Conservation (phyloP, 352 stramenopile species). For the Pythium vanterpoolii region DNA sequence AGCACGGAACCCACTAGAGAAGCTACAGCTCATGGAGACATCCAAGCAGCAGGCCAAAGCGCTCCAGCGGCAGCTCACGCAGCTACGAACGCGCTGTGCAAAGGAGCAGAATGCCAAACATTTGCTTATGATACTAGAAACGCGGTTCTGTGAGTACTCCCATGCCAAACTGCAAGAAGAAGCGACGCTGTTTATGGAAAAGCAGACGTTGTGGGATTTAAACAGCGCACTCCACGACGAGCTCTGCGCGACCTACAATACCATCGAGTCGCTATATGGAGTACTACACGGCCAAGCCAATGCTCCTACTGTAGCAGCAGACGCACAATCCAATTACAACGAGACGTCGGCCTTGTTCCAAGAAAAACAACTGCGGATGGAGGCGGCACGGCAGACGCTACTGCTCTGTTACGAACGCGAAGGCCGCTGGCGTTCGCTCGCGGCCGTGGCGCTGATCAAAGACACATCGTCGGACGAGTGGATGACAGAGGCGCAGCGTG, state of each 20-base stretch:
- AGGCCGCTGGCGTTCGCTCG: conserved; percentile 50
- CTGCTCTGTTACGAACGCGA: conserved; percentile 68
- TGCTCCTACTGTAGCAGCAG: not conserved
- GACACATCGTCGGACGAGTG: conserved; percentile 62
- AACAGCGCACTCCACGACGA: conserved; percentile 42
- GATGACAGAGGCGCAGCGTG: conserved; percentile 58
- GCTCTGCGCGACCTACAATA: conserved; percentile 32
- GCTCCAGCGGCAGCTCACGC: conserved; percentile 24
- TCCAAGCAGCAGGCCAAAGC: conserved; percentile 22
- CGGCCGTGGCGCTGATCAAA: conserved; percentile 43
- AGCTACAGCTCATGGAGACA: conserved; percentile 34
- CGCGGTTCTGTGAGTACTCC: conserved; percentile 41
- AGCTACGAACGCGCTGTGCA: conserved; percentile 23
- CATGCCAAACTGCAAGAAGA: conserved; percentile 54
- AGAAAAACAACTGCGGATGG: conserved; percentile 41
- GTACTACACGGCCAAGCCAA: conserved; percentile 26
- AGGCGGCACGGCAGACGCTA: conserved; percentile 52
- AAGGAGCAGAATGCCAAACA: conserved; percentile 42
- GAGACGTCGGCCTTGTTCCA: conserved; percentile 43
- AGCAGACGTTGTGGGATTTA: conserved; percentile 59
- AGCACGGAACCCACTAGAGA: conserved; percentile 50
- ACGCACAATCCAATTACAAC: not conserved
- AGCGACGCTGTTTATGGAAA: conserved; percentile 47
- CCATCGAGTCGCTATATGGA: conserved; percentile 40
- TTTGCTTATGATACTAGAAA: conserved; percentile 44